Base-by-base conservation (phyloP, 2,329 filamentous ascomycete species). In the Hymenoscyphus occultus region DNA sequence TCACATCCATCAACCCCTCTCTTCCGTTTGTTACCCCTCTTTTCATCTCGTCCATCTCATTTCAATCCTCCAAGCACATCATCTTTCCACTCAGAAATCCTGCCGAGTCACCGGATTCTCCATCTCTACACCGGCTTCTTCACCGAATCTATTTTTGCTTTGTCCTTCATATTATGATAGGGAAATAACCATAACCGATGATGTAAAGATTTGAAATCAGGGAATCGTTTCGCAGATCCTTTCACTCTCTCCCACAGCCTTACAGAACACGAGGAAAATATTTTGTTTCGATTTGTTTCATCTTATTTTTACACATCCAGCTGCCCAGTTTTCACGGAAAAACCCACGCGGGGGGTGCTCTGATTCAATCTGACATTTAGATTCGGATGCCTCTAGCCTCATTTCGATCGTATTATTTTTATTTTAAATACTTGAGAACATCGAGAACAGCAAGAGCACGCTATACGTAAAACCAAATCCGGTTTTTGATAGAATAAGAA, bases 111-210 rank as follows among this genome's bases (percentile, higher is more conserved):
- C 48, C 48, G 48, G 35, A 28, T 22, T 7, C 45, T 22, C 22
- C 45, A 51, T 19, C 1, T 10, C 45, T 51, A 10, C 45, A 54
- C 48, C 19, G 48, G 48, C 5, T 54, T 28, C 22, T 22, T 54
- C 48, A 54, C 48, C 48, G 48, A 54, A 54, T 28, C 48, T 54
- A 54, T 54, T 54, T 54, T 54, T 54, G 48, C 19, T 54, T 54
- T 28, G 31, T 54, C 6, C n/a, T 12, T 10, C 48, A 54, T 9
- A 19, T 12, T 22, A 13, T 19, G 10, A 22, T 22, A 22, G 4
- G 12, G 1, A 9, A 28, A 22, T 12, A 12, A 12, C 45, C 45
- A 10, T 54, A 54, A 28, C 19, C 35, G 35, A 35, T 35, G 35
- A 35, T 35, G 35, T 35, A 10, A 35, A 35, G 35, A 35, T 35